Base-by-base conservation (phyloP, 352 stramenopile species). In the Phytophthora fragariaefolia region DNA sequence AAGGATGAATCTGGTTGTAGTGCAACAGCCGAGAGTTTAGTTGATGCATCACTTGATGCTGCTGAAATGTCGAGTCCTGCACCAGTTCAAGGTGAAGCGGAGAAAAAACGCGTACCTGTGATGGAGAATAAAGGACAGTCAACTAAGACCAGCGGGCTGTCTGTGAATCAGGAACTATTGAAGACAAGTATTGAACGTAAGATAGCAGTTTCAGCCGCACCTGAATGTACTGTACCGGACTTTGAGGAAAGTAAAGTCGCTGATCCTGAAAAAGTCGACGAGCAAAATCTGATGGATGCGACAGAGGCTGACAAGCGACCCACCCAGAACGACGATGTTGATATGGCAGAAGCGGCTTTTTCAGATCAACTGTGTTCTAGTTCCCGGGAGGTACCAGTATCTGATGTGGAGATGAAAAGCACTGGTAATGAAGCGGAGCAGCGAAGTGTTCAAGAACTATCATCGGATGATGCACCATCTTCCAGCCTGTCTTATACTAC, bases 391-490 rank as follows among this genome's bases (percentile, higher is more conserved):
- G 17, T 9, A 24, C 23, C 13, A 17, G 6, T 12, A 49, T 32
- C 45, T 26, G 49, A 74, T 55, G 47, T 69, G 10, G 50, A 67
- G 36, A 63, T 69, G 58, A 36, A 56, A 64, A 57, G 17, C 52
- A 38, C 38, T 15, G 42, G 58, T 54, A 6, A 36, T 13, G 22
- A 46, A 23, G 49, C 48, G 3, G 47, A 57, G 12, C 52, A 32
- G 6, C 32, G 10, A n/a, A 38, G n/a, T 55, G 23, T 6, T 27
- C 22, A 58, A 45, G 32, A 64, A 9, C 10, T 17, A 9, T 24
- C 30, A 57, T 4, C 18, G 10, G 53, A n/a, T 23, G 4, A 62
- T 40, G 18, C 30, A 43, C 9, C 23, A 15, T 22, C 15, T 12
- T 34, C 5, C 1, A 32, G 54, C 22, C 34, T 50, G 49, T 15